Evolutionary conservation across 306 rosid species (phyloP), one percentile per base, ranked within the genome.

Genomic region (Leucaena leucocephala): DNA sequence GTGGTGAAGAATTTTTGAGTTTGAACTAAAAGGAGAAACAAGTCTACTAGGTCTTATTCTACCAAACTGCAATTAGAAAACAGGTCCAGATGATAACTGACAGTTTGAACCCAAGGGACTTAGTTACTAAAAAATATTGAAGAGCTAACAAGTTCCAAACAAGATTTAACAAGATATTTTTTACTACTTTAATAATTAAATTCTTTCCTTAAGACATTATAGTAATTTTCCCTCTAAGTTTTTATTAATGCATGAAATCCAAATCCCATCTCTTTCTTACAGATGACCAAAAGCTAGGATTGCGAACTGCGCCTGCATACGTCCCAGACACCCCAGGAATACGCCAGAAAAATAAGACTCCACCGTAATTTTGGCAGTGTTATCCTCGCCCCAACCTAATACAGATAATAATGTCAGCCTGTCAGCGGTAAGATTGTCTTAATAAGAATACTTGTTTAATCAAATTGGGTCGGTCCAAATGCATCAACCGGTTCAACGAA

Each of bases 381-480:
- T 14, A 49, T 14, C 55, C 8, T 40, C 44, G 2, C 12, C 13
- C 21, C 58, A 17, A 50, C 58, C 21, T 16, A 55, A 55, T n/a
- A 55, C 8, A 50, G 6, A 58, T 48, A 50, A 15, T 55, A 45
- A 65, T 36, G 48, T 16, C 21, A 16, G n/a, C 21, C 39, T 36
- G 48, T 16, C 21, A 16, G n/a, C 21, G 39, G 40, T 3, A 3
- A 61, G 74, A 68, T 68, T 74, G 62, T 40, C 68, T 74, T 14
- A n/a, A 39, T 21, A 74, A 33, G 78, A 68, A 36, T 27, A 44
- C 45, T 76, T 78, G 43, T 58, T 13, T 57, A 61, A 43, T 50
- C 76, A 76, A 59, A 79, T 44, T 79, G 46, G 59, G 72, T 69
- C 82, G 75, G 74, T 68, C 85, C 75, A 78, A 68, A 59, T 77